Base-by-base conservation (phyloP, 169 alveolate genomes). In the Plasmodium billcollinsi region DNA sequence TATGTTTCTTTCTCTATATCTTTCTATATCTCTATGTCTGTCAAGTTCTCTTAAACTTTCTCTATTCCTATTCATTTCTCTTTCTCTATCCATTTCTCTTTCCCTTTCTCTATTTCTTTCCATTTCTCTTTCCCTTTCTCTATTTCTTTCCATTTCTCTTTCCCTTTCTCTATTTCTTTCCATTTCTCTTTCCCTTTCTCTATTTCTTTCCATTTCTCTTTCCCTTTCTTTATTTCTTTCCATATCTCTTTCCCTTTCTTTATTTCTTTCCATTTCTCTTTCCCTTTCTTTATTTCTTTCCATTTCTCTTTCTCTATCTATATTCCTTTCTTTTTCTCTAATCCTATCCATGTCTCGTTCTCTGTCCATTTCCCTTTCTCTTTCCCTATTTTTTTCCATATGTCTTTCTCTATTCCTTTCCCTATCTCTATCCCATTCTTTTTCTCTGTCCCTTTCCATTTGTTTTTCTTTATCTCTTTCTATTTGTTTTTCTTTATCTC, bases 31-130 rank as follows among this genome's bases (percentile, higher is more conserved):
- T 29, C 54, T 74, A 5, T 52, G 20, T 59, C 88, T 39, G 18
- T 62, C 74, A 12, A 61, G 6, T 1, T 63, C 89, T 9, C 65
- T 15, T 1, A 63, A 62, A 15, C 74, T 75, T 0, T 62, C n/a
- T 20, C 75, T 66, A 7, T 75, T 66, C 47, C 89, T 52, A 4
- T 24, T 61, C 29, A 39, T n/a, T 18, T 74, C 88, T 59, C 88
- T 24, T 1, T 74, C 74, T n/a, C 39, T 54, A 2, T 75, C 89
- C 43, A 63, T 75, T 8, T 20, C 15, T 2, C 26, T 9, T 5
- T 56, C 88, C 24, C 12, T 74, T 1, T 74, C 63, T 21, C 71
- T 33, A 3, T 58, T 73, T 61, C 69, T 56, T 0, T 74, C 59
- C 9, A 72, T 39, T 0, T 39, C 65, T 12, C 8, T 74, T 5